Percentiles rank a stretch among this genome's conserved stretches.
phyloP scores from a whole-genome alignment of 2,329 filamentous ascomycete genomes.

The Aspergillus awamori region DNA sequence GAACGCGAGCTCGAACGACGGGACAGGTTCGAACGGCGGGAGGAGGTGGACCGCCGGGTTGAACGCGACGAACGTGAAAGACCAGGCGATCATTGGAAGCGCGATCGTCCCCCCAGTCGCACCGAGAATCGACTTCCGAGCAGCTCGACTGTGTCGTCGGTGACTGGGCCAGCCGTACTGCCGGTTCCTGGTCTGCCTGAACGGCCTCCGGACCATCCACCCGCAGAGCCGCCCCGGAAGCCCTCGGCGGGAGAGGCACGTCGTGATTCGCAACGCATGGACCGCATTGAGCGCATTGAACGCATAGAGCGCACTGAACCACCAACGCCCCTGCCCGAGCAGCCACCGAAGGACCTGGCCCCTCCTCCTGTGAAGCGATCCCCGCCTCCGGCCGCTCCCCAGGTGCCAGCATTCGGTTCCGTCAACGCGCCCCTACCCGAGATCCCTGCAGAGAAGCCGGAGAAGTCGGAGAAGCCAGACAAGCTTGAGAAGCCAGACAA shows the following conservation, averaged over 20 bases:
- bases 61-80: slow-evolving; percentile 37
- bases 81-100: slow-evolving; percentile 41
- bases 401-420: slow-evolving; percentile 48
- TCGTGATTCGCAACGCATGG: slow-evolving; percentile 28
- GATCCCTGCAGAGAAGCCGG: slow-evolving; percentile 26
- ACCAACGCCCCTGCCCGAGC: slow-evolving; percentile 26
- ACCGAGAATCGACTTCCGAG: slow-evolving; percentile 34
- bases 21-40: slow-evolving; percentile 34
- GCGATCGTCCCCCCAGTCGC: slow-evolving; percentile 42
- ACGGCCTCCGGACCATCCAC: slow-evolving; percentile 28
- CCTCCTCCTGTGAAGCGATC: slow-evolving; percentile 34
- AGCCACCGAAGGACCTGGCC: slow-evolving; percentile 30
- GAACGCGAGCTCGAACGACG: slow-evolving; percentile 30
- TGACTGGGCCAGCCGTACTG: slow-evolving; percentile 12
- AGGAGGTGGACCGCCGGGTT: slow-evolving; percentile 36
- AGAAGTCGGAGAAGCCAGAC: slow-evolving; percentile 30
- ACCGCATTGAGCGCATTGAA: not conserved
- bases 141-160: slow-evolving; percentile 26
- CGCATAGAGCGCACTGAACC: slow-evolving; percentile 30
- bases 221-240: slow-evolving; percentile 31
- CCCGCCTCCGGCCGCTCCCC: slow-evolving; percentile 44
- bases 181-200: slow-evolving; percentile 25
- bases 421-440: slow-evolving; percentile 34
- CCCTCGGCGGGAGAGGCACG: slow-evolving; percentile 29
- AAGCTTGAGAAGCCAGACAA: slow-evolving; percentile 32